Evolutionary conservation across 2,329 filamentous ascomycete genomes (phyloP).

Genomic region (Thielaviopsis cerberus): DNA sequence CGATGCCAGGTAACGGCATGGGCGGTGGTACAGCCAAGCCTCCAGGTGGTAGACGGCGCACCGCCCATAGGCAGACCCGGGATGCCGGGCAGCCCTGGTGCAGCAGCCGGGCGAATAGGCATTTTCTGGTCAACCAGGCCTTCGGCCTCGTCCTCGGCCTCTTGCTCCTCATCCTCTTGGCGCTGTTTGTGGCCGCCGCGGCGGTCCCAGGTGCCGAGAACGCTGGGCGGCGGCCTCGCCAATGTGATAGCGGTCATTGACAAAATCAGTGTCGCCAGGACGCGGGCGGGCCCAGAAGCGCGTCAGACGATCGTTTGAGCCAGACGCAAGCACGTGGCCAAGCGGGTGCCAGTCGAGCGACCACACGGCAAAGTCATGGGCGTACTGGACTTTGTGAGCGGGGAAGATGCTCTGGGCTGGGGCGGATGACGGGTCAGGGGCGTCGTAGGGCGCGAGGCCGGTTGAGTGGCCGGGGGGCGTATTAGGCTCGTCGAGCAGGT

Average conservation of each 20-base stretch:
- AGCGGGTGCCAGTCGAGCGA: slow-evolving; percentile 95
- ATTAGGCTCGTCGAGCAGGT: slow-evolving; percentile 89
- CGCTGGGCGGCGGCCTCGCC: slow-evolving; percentile 80
- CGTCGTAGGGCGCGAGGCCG: slow-evolving; percentile 69
- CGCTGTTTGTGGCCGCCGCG: slow-evolving; percentile 59
- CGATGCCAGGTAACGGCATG: slow-evolving; percentile 25
- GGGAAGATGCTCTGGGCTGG: slow-evolving; percentile 83
- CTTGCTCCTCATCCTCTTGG: slow-evolving; percentile 84
- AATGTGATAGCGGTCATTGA: slow-evolving; percentile 87
- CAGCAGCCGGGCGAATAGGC: slow-evolving; percentile 33
- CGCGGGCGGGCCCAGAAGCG: slow-evolving; percentile 88
- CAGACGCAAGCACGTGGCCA: slow-evolving; percentile 84
- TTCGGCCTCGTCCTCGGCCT: slow-evolving; percentile 82
- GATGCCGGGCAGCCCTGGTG: slow-evolving; percentile 20
- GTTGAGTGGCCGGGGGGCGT: slow-evolving; percentile 53
- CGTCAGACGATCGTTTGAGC: slow-evolving; percentile 90
- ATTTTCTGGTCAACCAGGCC: slow-evolving; percentile 82
- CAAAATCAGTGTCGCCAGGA: slow-evolving; percentile 68
- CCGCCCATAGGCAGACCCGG: slow-evolving; percentile 34
- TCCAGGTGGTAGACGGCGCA: slow-evolving; percentile 25
- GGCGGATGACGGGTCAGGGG: slow-evolving; percentile 57
- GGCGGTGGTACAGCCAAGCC: slow-evolving; percentile 20
- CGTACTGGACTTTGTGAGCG: slow-evolving; percentile 68
- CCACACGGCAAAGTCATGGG: slow-evolving; percentile 93
- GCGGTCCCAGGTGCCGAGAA: slow-evolving; percentile 83